Conservation (phyloP, 2,329 filamentous ascomycete genomes). For the Stylonectria norvegica region DNA sequence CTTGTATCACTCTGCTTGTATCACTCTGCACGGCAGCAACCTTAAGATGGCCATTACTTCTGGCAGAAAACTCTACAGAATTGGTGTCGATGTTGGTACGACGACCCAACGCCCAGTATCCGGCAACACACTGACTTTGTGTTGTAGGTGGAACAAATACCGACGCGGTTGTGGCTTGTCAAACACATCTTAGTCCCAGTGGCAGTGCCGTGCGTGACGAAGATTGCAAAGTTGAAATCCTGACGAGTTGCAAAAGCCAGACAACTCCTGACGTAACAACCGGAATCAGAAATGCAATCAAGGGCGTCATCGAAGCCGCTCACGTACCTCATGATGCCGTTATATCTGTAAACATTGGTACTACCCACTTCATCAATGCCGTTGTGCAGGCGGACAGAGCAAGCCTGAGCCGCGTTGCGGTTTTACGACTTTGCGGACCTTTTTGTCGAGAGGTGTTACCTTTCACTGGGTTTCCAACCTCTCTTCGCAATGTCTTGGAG, state of each 20-base stretch:
- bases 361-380: constrained; percentile 56
- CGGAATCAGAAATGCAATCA: constrained; percentile 40
- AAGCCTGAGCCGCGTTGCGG: constrained; percentile 46
- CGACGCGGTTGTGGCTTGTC: not conserved
- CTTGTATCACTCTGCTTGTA: too few relatives aligned
- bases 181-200: not conserved
- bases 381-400: constrained; percentile 49
- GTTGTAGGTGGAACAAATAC: not conserved
- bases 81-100: not conserved
- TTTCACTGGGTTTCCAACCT: constrained; percentile 43
- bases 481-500: not conserved
- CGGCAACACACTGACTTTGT: not conserved
- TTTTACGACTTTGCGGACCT: constrained; percentile 49
- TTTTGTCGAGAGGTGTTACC: constrained; percentile 47
- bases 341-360: constrained; percentile 48
- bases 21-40: too few relatives aligned
- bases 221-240: not conserved
- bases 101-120: not conserved
- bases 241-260: not conserved
- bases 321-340: constrained; percentile 32
- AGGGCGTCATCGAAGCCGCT: constrained; percentile 36
- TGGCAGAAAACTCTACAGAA: not conserved
- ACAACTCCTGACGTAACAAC: not conserved
- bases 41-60: not conserved
- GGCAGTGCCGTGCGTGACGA: not conserved